phyloP scores from a whole-genome alignment of 768 basidiomycete species.

The Mycena haematopus region DNA sequence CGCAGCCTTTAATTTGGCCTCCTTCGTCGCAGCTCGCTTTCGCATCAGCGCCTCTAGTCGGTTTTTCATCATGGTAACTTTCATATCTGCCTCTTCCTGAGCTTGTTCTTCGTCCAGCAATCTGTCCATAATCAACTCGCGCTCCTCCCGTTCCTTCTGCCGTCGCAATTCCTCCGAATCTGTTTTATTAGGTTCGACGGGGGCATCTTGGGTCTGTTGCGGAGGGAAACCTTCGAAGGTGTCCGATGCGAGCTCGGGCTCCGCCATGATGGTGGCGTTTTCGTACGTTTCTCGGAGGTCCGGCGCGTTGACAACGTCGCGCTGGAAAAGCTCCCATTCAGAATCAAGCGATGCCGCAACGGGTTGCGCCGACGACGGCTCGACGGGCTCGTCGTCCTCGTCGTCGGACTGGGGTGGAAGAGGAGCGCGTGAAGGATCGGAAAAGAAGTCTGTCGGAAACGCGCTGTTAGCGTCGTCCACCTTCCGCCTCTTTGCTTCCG shows the following conservation, averaged over 20 bases:
- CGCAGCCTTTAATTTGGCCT: constrained; percentile 23
- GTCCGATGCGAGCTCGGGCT: constrained; percentile 62
- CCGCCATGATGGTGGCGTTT: constrained; percentile 73
- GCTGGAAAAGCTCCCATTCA: constrained; percentile 80
- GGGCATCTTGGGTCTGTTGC: constrained; percentile 35
- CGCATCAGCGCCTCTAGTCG: constrained; percentile 64
- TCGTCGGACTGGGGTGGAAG: constrained; percentile 40
- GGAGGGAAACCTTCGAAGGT: constrained; percentile 56
- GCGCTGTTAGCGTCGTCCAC: constrained; percentile 33
- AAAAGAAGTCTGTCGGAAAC: constrained; percentile 81
- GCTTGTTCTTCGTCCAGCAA: constrained; percentile 83
- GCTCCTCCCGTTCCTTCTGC: constrained; percentile 71
- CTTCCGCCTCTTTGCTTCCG: constrained; percentile 38
- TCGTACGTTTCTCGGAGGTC: constrained; percentile 58
- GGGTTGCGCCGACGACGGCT: constrained; percentile 33
- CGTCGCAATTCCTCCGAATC: constrained; percentile 54
- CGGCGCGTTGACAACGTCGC: constrained; percentile 57
- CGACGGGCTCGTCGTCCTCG: constrained; percentile 53
- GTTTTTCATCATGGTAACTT: constrained; percentile 68
- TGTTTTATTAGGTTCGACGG: constrained; percentile 40
- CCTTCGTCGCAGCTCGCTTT: constrained; percentile 47
- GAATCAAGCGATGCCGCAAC: constrained; percentile 53
- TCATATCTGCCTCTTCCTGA: constrained; percentile 88
- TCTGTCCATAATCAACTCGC: constrained; percentile 86
- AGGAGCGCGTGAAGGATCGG: constrained; percentile 68